phyloP scores from a whole-genome alignment of 2,329 filamentous ascomycete species.

The Trichoderma sp. region DNA sequence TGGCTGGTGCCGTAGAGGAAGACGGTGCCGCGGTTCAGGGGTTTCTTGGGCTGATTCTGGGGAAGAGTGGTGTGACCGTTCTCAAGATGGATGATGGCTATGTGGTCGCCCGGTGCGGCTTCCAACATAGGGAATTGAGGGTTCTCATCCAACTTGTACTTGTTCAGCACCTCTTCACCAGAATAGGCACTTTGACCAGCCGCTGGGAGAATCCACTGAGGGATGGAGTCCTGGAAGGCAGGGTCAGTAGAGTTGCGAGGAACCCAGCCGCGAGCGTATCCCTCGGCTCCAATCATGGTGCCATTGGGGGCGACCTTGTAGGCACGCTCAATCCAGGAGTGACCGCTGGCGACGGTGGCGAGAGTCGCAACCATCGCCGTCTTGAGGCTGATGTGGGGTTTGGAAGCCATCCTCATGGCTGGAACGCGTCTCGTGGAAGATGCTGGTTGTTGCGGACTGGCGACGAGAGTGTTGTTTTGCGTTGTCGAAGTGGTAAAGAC shows the following conservation, averaged over 20 bases:
- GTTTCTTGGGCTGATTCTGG: slow-evolving; percentile 55
- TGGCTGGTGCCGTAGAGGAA: slow-evolving; percentile 70
- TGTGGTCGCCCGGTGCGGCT: slow-evolving; percentile 56
- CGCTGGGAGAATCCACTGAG: slow-evolving; percentile 62
- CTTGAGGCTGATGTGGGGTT: slow-evolving; percentile 23
- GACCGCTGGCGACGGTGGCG: slow-evolving; percentile 44
- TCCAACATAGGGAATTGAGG: slow-evolving; percentile 59
- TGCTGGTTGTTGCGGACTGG: background rate
- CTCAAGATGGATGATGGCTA: slow-evolving; percentile 68
- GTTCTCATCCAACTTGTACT: slow-evolving; percentile 36
- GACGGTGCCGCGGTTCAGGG: slow-evolving; percentile 65
- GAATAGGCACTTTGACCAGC: slow-evolving; percentile 61
- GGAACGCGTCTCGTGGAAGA: slow-evolving; percentile 15
- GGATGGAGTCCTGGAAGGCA: slow-evolving; percentile 55
- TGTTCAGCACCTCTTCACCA: slow-evolving; percentile 51
- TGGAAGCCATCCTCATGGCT: slow-evolving; percentile 3
- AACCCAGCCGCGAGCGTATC: slow-evolving; percentile 71
- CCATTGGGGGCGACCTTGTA: slow-evolving; percentile 70
- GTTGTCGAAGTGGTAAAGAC: slow-evolving; percentile 11
- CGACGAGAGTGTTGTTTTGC: background rate
- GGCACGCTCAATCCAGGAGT: slow-evolving; percentile 82
- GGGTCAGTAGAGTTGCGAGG: slow-evolving; percentile 48
- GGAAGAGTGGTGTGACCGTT: slow-evolving; percentile 71
- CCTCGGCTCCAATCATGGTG: slow-evolving; percentile 64
- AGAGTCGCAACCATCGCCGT: slow-evolving; percentile 33